Base-by-base conservation (phyloP, 257 asterid genomes). In the Solanum microdontum region DNA sequence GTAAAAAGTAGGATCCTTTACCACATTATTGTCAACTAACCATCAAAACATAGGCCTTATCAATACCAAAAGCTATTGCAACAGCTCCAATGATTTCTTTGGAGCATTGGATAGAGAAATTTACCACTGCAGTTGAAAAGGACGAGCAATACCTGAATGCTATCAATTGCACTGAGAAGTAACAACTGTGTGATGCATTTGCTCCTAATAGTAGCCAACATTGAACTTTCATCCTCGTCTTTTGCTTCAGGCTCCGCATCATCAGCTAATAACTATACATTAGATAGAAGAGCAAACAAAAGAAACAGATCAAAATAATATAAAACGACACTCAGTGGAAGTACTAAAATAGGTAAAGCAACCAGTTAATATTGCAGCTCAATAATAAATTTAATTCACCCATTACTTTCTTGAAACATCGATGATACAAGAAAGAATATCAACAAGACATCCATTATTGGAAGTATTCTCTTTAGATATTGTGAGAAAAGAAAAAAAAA, bases 111-210 rank as follows among this genome's bases (percentile, higher is more conserved):
- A 48, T 17, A 82, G 70, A 82, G 43, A 48, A 30, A 45, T 37
- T 80, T 80, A 30, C 43, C 26, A 48, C 85, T 11, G 43, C 70
- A 45, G 85, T 82, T 28, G 12, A 82, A 39, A 82, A 30, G 69
- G 43, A 82, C 7, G 11, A 48, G 70, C 80, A 69, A 58, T 91
- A 97, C 99, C 99, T 97, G 99, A 90, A 97, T 97, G 92, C 95
- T 91, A 82, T 97, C 98, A 88, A 97, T 95, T 89, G 95, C 98
- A 88, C 96, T 97, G 86, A 97, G 90, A 89, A 97, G 96, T 92
- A 97, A 90, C 91, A 97, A 90, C 91, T 97, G 99, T 6, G 99
- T 96, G 87, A 97, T 92, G 89, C 99, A 96, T 93, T 97, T 97
- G 94, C 98, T 95, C 94, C 99, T 90, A 86, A 97, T 93, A 88